Evolutionary conservation across 345 rosid genomes (phyloP).

Genomic region (Lumnitzera racemosa): DNA sequence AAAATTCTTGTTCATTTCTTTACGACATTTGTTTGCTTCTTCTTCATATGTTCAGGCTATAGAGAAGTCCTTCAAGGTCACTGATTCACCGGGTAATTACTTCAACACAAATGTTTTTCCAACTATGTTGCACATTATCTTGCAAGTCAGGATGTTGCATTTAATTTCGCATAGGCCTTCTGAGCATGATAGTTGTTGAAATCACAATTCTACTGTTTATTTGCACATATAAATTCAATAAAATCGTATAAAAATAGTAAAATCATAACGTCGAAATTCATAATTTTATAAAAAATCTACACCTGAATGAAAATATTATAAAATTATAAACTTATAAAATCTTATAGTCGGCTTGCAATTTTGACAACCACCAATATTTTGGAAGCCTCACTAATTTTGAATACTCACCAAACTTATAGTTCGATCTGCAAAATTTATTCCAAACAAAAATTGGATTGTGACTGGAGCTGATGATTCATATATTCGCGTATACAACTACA

Average conservation of each 20-base stretch:
- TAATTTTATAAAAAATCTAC: too few relatives aligned
- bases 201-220: too few relatives aligned
- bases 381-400: background rate
- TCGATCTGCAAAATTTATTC: conserved; percentile 34
- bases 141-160: background rate
- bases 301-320: too few relatives aligned
- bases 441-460: conserved; percentile 25
- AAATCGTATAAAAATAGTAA: too few relatives aligned
- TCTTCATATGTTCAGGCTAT: conserved; percentile 1
- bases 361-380: too few relatives aligned
- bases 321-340: too few relatives aligned
- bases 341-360: too few relatives aligned
- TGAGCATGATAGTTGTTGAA: too few relatives aligned
- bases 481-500: conserved; percentile 23
- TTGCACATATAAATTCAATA: too few relatives aligned
- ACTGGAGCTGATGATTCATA: conserved; percentile 28
- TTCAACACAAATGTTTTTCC: background rate
- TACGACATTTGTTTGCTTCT: background rate
- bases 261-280: too few relatives aligned
- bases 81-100: conserved; percentile 10
- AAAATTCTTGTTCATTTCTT: background rate
- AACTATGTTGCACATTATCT: background rate
- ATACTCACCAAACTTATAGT: conserved; percentile 7
- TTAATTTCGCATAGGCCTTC: background rate
- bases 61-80: conserved; percentile 9